Conservation (phyloP, 2,329 filamentous ascomycete genomes). For the Fusarium poae region DNA sequence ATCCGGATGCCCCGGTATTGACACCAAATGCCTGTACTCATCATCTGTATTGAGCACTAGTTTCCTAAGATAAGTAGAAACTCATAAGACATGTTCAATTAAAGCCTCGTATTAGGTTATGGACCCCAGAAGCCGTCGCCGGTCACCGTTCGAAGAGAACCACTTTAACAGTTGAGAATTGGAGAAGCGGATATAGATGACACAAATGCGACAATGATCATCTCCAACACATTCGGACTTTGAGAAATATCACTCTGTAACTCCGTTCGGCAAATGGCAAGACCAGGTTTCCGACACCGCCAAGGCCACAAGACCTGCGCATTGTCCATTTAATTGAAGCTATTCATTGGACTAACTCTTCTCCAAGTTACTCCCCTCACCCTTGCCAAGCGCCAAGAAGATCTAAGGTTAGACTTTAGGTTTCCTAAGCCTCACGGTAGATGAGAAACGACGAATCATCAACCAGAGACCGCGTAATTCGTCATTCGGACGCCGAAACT, state of each 20-base stretch:
- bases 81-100: neutral
- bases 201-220: neutral
- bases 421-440: slow-evolving; percentile 11
- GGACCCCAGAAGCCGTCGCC: neutral
- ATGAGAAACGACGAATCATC: slow-evolving; percentile 17
- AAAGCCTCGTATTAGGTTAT: neutral
- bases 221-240: slow-evolving; percentile 13
- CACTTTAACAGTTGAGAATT: slow-evolving; percentile 3
- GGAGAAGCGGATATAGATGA: slow-evolving; percentile 4
- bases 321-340: neutral
- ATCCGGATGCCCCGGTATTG: neutral
- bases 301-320: slow-evolving; percentile 2
- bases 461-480: slow-evolving; percentile 21
- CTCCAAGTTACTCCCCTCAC: neutral
- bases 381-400: slow-evolving; percentile 21
- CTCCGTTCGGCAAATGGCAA: slow-evolving; percentile 15
- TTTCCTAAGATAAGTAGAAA: neutral
- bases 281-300: slow-evolving; percentile 14
- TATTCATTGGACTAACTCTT: slow-evolving; percentile 1
- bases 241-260: slow-evolving; percentile 15
- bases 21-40: neutral
- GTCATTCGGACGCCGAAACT: slow-evolving; percentile 23
- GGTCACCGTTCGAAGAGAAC: neutral
- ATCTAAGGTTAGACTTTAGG: slow-evolving; percentile 30
- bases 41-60: neutral